A percentile compares a stretch with the other conserved stretches of the same genome.
Conservation (phyloP, 352 stramenopile species). For the Phytopythium ostracodes region DNA sequence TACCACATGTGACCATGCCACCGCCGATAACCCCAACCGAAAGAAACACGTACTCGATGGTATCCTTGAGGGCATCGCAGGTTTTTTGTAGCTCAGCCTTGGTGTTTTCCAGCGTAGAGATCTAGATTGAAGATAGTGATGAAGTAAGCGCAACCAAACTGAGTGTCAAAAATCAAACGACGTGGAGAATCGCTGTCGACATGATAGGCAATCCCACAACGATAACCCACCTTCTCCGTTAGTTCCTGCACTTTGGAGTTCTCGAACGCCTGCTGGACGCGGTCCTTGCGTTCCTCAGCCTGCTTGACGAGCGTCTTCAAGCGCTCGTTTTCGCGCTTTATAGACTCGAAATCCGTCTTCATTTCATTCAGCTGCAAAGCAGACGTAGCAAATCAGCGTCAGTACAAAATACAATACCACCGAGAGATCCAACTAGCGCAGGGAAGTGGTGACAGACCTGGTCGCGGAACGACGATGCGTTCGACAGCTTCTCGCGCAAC, state of each 20-base stretch:
- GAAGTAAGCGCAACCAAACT: not conserved
- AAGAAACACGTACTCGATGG: conserved; percentile 25
- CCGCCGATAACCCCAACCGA: too few species aligned
- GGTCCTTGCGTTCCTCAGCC: conserved; percentile 30
- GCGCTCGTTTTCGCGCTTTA: conserved; percentile 43
- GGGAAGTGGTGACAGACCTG: conserved; percentile 34
- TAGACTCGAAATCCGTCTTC: conserved; percentile 43
- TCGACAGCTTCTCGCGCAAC: conserved; percentile 64
- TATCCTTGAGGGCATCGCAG: conserved; percentile 28
- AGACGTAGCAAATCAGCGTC: not conserved
- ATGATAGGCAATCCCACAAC: not conserved
- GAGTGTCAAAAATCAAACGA: too few species aligned
- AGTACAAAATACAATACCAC: too few species aligned
- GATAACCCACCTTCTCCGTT: conserved; percentile 29
- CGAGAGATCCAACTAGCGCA: too few species aligned
- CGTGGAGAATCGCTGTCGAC: not conserved
- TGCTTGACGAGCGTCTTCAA: conserved; percentile 46
- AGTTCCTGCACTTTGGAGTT: conserved; percentile 31
- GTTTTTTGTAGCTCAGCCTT: conserved; percentile 33
- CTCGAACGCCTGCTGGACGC: conserved; percentile 21
- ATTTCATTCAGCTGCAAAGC: conserved; percentile 46
- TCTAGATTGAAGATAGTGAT: conserved; percentile 13
- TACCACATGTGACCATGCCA: too few species aligned
- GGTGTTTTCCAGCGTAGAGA: conserved; percentile 28
- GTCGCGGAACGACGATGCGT: conserved; percentile 55